phyloP scores from a whole-genome alignment of 768 basidiomycete species.

The Leccinum arenicola region DNA sequence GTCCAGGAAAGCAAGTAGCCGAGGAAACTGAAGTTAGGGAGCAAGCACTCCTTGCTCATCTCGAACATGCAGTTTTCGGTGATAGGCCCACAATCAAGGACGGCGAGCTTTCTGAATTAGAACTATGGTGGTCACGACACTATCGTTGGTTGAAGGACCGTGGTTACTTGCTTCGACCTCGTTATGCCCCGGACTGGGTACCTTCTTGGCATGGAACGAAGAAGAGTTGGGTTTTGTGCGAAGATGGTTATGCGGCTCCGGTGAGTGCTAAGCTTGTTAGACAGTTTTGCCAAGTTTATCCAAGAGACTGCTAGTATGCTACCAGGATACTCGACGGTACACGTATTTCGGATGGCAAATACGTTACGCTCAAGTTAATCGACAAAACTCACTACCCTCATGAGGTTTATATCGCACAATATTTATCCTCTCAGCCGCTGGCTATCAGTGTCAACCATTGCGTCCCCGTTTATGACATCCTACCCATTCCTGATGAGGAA shows the following conservation, averaged over 20 bases:
- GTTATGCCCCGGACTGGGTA: constrained; percentile 19
- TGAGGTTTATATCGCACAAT: constrained; percentile 32
- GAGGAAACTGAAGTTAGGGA: not conserved
- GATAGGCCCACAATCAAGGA: not conserved
- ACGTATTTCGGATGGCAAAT: constrained; percentile 25
- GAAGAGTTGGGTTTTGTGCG: not conserved
- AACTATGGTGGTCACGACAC: constrained; percentile 15
- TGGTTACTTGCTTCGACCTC: constrained; percentile 19
- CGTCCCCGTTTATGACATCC: constrained; percentile 28
- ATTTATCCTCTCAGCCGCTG: constrained; percentile 7
- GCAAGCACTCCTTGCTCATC: not conserved
- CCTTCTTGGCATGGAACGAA: constrained; percentile 19
- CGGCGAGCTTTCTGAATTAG: constrained; percentile 4
- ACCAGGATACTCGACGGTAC: constrained; percentile 28
- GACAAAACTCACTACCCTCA: constrained; percentile 12
- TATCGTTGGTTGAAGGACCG: constrained; percentile 11
- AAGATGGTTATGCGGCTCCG: not conserved
- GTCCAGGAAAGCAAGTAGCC: too few species aligned
- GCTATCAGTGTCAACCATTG: constrained; percentile 31
- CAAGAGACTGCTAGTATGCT: not conserved
- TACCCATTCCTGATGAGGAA: constrained; percentile 10
- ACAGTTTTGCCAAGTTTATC: constrained; percentile 12
- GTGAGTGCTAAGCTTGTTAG: not conserved
- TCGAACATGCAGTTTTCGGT: not conserved
- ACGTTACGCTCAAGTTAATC: constrained; percentile 32